Evolutionary conservation across 1,284 basidiomycete species (phyloP), one percentile per base, ranked within the genome.

Genomic region (Boletus subluridellus): DNA sequence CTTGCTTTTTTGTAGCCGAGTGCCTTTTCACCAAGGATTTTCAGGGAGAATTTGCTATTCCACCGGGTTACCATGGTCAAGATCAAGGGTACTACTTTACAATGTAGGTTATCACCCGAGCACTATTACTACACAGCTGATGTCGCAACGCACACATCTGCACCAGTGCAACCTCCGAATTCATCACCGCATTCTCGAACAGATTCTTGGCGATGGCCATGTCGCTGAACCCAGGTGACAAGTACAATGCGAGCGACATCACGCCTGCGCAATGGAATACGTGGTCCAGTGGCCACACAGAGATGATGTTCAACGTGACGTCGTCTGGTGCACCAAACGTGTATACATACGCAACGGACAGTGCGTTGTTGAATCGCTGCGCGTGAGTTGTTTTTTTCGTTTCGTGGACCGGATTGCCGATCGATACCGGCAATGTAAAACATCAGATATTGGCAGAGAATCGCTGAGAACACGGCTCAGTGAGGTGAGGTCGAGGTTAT

Each of bases 261-360:
- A 61, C 56, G 5, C 66, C 66, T 11, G 6, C 34, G 5, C 14
- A 26, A 5, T 69, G 69, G 68, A 17, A 53, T 7, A 4, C 11
- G 3, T 69, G 62, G 60, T 24, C 9, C 9, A 26, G 6, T 5
- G 56, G 39, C 4, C 26, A 55, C 9, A 63, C 55, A 11, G 68
- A 69, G 49, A 70, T 69, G 63, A 32, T 65, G 24, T 69, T 69
- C 52, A 68, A 68, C 42, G 41, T 53, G 32, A 66, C 68, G 4
- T 54, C 55, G 4, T 50, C 50, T 26, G 53, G 55, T 6, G 34
- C 21, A 21, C 60, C 69, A 11, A n/a, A 60, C 2, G 39, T 69
- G 4, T 52, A 59, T 12, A 35, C 60, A 10, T 47, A 57, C 15
- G 15, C 9, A 15, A 69, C 65, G 1, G 62, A 66, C 37, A n/a